Evolutionary conservation across 805 yeast genomes (phyloP), one percentile per base, ranked within the genome.

Genomic region (Kodamaea kakaduensis): DNA sequence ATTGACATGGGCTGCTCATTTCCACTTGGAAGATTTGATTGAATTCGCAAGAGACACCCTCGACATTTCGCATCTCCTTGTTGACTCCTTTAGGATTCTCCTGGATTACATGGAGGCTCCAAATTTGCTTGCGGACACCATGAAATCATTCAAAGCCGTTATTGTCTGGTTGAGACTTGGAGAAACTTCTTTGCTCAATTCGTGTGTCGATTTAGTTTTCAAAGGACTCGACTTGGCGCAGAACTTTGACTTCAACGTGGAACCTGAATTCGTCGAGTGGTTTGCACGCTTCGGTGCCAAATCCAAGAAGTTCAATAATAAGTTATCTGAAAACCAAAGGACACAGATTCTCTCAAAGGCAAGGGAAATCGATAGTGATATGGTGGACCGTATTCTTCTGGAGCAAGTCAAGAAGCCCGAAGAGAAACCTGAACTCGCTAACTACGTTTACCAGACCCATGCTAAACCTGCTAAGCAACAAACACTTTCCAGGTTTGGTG

Each of bases 1-100:
- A 1, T 61, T 84, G 9, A 55, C 56, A 3, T 90, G 98, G 98
- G 87, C 96, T 0, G 58, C 69, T 2, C 58, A 62, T 23, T 81
- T 78, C 47, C 73, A 74, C 18, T 64, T 73, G 14, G 64, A 69
- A 0, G 73, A 72, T 32, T 64, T 86, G 47, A 73, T 81, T 27
- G 95, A 88, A 38, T 89, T 87, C 47, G 84, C 96, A 2, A 74
- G 95, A 54, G 96, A 87, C 51, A 80, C 86, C 0, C 67, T 90
- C 33, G 96, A 89, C 46, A 66, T 85, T 20, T 81, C 95, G 40
- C 79, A 81, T 42, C 56, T 69, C 2, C 60, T 89, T 21, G 54
- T 89, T n/a, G 78, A 73, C 37, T 76, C 89, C 2, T 83, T 75
- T 49, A 66, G 79, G 40, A 64, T 72, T n/a, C 25, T 23, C 6